These are phyloP conservation scores for Cornus controversa DNA, from an alignment of 148 eudicot genomes.

Conservation along the genomic window DNA sequence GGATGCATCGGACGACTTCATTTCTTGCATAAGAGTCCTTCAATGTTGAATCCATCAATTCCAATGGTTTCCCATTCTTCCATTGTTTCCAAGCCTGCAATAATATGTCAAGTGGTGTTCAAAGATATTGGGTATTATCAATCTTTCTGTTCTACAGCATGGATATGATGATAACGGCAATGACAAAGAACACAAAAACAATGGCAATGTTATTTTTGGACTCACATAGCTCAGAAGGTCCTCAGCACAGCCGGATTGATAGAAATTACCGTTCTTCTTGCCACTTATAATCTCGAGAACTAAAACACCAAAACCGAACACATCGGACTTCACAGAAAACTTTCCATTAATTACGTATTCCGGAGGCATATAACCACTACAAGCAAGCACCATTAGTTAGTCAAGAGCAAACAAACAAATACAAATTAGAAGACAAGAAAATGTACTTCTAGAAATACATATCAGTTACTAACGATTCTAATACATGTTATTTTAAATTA, in stretches of 20 bases:
- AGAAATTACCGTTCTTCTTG: slow-evolving; percentile 17
- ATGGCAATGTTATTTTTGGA: too few species aligned
- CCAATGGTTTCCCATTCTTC: slow-evolving; percentile 22
- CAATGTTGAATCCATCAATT: slow-evolving; percentile 24
- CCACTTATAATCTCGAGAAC: slow-evolving; percentile 52
- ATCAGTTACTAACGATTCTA: too few species aligned
- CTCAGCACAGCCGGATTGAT: slow-evolving; percentile 4
- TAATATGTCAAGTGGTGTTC: not conserved
- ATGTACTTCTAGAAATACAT: too few species aligned
- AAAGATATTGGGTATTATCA: not conserved
- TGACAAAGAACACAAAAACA: too few species aligned
- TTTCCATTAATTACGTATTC: slow-evolving; percentile 45
- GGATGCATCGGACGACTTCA: slow-evolving; percentile 33
- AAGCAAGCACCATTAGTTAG: not conserved
- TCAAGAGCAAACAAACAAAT: not conserved
- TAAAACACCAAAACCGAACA: slow-evolving; percentile 57
- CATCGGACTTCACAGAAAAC: slow-evolving; percentile 51
- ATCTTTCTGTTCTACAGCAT: not conserved
- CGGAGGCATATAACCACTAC: slow-evolving; percentile 68
- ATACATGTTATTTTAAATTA: too few species aligned
- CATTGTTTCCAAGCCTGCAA: slow-evolving; percentile 44
- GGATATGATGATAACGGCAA: not conserved
- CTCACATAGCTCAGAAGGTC: slow-evolving; percentile 38
- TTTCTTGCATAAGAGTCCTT: not conserved
- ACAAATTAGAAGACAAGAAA: not conserved